These are phyloP conservation scores for Hypomontagnella submonticulosa DNA, from an alignment of 495 filamentous ascomycete genomes.

Conservation along the genomic window DNA sequence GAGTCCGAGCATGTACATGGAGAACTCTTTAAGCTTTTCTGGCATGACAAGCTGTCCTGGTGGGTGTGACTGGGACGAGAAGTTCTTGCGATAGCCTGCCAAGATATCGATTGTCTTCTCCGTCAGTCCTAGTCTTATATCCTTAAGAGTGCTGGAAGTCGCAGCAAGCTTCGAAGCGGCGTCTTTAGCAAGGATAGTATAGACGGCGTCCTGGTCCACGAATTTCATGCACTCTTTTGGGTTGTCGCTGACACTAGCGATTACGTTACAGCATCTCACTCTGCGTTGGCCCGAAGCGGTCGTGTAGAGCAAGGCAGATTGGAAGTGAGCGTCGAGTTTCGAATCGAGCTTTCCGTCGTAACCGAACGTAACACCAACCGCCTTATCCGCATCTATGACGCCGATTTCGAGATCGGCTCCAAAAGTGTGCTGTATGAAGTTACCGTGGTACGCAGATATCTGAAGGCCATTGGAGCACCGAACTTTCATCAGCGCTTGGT, in stretches of 20 bases:
- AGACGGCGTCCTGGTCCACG: slow-evolving; percentile 93
- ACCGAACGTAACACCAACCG: slow-evolving; percentile 89
- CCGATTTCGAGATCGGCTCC: slow-evolving; percentile 97
- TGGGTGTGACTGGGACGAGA: slow-evolving; percentile 79
- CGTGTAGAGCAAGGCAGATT: slow-evolving; percentile 93
- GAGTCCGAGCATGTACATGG: slow-evolving; percentile 95
- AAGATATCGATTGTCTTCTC: slow-evolving; percentile 97
- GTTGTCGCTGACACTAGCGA: slow-evolving; percentile 89
- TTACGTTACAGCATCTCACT: slow-evolving; percentile 91
- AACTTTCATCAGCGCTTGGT: slow-evolving; percentile 98
- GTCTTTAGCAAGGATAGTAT: slow-evolving; percentile 89
- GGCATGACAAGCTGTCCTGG: slow-evolving; percentile 95
- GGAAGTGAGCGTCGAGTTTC: slow-evolving; percentile 97
- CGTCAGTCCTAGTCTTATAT: slow-evolving; percentile 82
- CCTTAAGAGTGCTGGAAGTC: slow-evolving; percentile 81
- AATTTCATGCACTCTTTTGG: slow-evolving; percentile 87
- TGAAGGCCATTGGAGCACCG: slow-evolving; percentile 97
- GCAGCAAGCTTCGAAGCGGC: slow-evolving; percentile 78
- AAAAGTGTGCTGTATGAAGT: slow-evolving; percentile 94
- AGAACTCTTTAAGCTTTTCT: slow-evolving; percentile 95
- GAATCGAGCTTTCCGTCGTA: slow-evolving; percentile 98
- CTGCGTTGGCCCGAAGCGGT: slow-evolving; percentile 89
- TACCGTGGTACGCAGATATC: slow-evolving; percentile 91
- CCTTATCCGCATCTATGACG: slow-evolving; percentile 91
- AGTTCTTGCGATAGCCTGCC: slow-evolving; percentile 91